Evolutionary conservation across 2,329 filamentous ascomycete genomes (phyloP).

Genomic region (Aspergillus quadricinctus): DNA sequence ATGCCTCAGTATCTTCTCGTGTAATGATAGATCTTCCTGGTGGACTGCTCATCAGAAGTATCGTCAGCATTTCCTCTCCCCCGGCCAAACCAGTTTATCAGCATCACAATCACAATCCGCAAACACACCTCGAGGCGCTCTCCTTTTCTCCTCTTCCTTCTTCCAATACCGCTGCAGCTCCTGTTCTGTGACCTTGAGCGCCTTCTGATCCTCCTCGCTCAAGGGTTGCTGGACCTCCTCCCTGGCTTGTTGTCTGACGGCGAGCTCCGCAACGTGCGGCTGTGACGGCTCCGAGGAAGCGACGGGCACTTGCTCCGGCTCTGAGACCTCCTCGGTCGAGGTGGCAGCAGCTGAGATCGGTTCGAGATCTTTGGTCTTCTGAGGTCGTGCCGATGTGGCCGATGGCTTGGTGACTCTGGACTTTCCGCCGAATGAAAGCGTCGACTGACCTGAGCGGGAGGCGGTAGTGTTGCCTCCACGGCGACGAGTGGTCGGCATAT

Average conservation of each 20-base stretch:
- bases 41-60: slow-evolving; percentile 53
- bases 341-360: slow-evolving; percentile 32
- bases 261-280: slow-evolving; percentile 32
- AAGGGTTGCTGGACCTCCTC: slow-evolving; percentile 34
- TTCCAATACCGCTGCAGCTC: slow-evolving; percentile 77
- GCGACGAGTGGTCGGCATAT: slow-evolving; percentile 42
- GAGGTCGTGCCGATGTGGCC: slow-evolving; percentile 25
- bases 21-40: slow-evolving; percentile 64
- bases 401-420: slow-evolving; percentile 57
- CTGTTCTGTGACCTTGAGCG: slow-evolving; percentile 60
- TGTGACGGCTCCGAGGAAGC: slow-evolving; percentile 23
- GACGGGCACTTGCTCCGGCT: slow-evolving; percentile 25
- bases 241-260: slow-evolving; percentile 47
- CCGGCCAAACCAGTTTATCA: neutral
- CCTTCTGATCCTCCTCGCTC: slow-evolving; percentile 40
- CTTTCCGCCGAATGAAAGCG: slow-evolving; percentile 59
- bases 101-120: neutral
- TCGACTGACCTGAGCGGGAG: slow-evolving; percentile 49
- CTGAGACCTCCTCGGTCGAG: slow-evolving; percentile 16
- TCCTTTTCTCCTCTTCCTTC: slow-evolving; percentile 63
- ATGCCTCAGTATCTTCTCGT: slow-evolving; percentile 84
- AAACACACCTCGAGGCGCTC: slow-evolving; percentile 53
- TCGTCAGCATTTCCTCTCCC: neutral
- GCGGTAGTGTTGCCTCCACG: slow-evolving; percentile 32
- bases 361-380: slow-evolving; percentile 31